Evolutionary conservation across 306 rosid genomes (phyloP), one percentile per base, ranked within the genome.

Genomic region (Lathyrus sativus): DNA sequence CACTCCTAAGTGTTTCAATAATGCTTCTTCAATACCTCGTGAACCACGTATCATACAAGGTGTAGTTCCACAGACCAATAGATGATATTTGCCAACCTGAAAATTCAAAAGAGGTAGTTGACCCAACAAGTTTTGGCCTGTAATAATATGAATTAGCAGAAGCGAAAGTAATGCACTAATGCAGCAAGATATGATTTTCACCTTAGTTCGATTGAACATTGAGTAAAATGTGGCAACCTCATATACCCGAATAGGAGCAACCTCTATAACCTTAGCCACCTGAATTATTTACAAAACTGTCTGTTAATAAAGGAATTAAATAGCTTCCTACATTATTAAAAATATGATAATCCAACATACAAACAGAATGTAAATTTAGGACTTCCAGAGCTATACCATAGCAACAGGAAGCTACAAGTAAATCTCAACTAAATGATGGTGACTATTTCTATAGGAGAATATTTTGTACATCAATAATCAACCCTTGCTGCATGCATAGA

Each of bases 41-140:
- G 99, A 90, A 71, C 99, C 97, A 38, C 97, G 96, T 46, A 93
- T 93, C 99, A 93, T 93, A 78, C 99, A 93, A 38, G 99, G 99
- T 74, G 96, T 85, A 17, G 99, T 93, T 72, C 99, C 99, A 76
- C 99, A 93, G 72, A 90, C 99, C 86, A 93, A 82, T 11, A 93
- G 88, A 75, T 93, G 99, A 79, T 88, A 93, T 82, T 79, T 82
- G 2, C 99, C 99, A 65, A 93, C 99, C 99, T 93, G 74, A 78
- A 77, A 79, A 70, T 58, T 61, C 62, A 68, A 58, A 83, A 62
- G 60, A 77, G 67, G 70, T 55, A 61, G 72, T 59, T 66, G 76
- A 58, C 19, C 62, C 15, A 75, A 72, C 76, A 71, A 76, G 61
- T 76, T 75, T 66, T 49, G 69, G 60, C 59, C 46, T 22, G 68